Percentiles rank a stretch among this genome's conserved stretches.
Evolutionary conservation across 768 basidiomycete species (phyloP).

Genomic region (Pisolithus albus): DNA sequence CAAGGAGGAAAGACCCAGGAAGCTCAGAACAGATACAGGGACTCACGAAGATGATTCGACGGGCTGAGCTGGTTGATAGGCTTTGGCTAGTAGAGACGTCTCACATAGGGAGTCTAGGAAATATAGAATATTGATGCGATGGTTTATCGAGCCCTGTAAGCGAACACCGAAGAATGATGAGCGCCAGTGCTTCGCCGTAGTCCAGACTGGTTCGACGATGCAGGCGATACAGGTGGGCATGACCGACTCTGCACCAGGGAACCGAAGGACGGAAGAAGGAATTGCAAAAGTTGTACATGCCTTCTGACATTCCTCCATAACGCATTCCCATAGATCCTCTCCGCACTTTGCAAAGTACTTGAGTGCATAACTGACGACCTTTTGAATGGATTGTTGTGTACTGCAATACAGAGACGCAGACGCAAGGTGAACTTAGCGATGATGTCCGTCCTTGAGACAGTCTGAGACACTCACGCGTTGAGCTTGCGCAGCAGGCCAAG

Average conservation of each 20-base stretch:
- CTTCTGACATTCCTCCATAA: slow-evolving; percentile 87
- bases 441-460: not conserved
- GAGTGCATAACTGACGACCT: slow-evolving; percentile 77
- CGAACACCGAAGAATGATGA: not conserved
- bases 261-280: not conserved
- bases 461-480: slow-evolving; percentile 46
- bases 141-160: slow-evolving; percentile 73
- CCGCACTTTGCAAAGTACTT: slow-evolving; percentile 81
- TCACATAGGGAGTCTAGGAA: slow-evolving; percentile 87
- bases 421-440: no score
- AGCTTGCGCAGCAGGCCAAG: slow-evolving; percentile 52
- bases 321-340: slow-evolving; percentile 91
- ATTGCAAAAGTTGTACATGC: slow-evolving; percentile 27
- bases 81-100: slow-evolving; percentile 61
- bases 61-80: slow-evolving; percentile 33
- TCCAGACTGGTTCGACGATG: no score
- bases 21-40: not conserved
- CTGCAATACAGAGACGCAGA: slow-evolving; percentile 29
- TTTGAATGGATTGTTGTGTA: slow-evolving; percentile 83
- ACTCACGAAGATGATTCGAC: slow-evolving; percentile 18
- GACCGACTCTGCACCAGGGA: not conserved
- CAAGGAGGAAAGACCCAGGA: not conserved
- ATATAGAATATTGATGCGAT: slow-evolving; percentile 89
- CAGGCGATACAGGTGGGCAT: not conserved
- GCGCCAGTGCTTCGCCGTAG: not conserved